Evolutionary conservation across 2,329 filamentous ascomycete species (phyloP), one percentile per base, ranked within the genome.

Genomic region (Fusarium nygamai): DNA sequence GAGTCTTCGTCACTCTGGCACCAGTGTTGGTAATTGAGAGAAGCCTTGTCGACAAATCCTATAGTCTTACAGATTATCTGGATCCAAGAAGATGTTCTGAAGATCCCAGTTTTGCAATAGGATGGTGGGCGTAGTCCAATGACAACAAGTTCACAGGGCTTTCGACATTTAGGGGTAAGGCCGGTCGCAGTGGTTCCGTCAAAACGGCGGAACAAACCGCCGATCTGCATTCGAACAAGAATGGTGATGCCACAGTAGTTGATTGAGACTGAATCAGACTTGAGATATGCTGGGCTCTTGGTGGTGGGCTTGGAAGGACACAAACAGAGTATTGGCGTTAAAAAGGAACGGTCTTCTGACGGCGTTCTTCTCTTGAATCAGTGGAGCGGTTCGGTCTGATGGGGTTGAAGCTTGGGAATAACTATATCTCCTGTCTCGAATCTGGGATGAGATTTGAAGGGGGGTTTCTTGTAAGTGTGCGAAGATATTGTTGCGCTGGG

Each of bases 181-280:
- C 20, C 9, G 16, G 10, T 20, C 33, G n/a, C 9, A 11, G n/a
- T 9, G n/a, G 5, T 27, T 22, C n/a, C n/a, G 13, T 17, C 33
- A 27, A 22, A 53, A 22, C 5, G 33, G 22, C 5, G 2, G 9
- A 11, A 20, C 19, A 53, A 7, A 16, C 19, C 5, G 9, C n/a
- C n/a, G 19, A 36, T 16, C n/a, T 27, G 5, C 9, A 53, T 36
- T 22, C 7, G 19, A 36, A 53, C 13, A 0, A 9, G 7, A 53
- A 12, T 1, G 5, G 0, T 36, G 50, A 22, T 22, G 5, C 2
- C 3, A 0, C 3, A 17, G 17, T 0, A 19, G 22, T 8, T 20
- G 0, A 24, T 34, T 22, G 7, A 27, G 13, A 16, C 7, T 8
- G 13, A 22, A 17, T 0, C 3, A 13, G 19, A 22, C 5, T 27